These are phyloP conservation scores for Rutstroemia sp. DNA, from an alignment of 2,329 filamentous ascomycete species.

Conservation along the genomic window DNA sequence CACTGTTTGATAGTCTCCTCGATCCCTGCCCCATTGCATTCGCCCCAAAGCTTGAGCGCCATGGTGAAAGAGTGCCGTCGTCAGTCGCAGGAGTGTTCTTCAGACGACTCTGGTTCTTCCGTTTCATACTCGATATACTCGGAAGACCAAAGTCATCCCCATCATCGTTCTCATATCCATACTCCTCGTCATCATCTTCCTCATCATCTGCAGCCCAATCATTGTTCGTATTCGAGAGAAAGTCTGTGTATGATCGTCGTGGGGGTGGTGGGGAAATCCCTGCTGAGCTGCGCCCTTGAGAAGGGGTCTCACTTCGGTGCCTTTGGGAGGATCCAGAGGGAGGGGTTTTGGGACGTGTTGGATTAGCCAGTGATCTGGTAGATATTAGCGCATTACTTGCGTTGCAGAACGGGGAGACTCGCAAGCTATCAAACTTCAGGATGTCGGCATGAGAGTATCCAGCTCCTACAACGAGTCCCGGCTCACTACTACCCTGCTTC, in stretches of 20 bases:
- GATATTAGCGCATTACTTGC: background rate
- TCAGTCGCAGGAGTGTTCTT: slow-evolving; percentile 21
- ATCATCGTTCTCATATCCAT: slow-evolving; percentile 73
- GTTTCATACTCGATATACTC: slow-evolving; percentile 84
- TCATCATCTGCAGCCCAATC: slow-evolving; percentile 72
- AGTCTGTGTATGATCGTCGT: slow-evolving; percentile 69
- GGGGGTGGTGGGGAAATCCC: slow-evolving; percentile 51
- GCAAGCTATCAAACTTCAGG: slow-evolving; percentile 79
- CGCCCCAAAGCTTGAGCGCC: slow-evolving; percentile 33
- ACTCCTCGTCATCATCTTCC: slow-evolving; percentile 62
- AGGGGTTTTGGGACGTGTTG: slow-evolving; percentile 68
- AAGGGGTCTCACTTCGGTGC: slow-evolving; percentile 48
- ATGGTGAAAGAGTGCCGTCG: slow-evolving; percentile 23
- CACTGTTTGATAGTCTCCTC: slow-evolving; percentile 73
- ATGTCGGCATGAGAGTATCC: slow-evolving; percentile 96
- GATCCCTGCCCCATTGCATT: slow-evolving; percentile 31
- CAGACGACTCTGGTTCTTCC: slow-evolving; percentile 46
- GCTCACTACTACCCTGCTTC: slow-evolving; percentile 47
- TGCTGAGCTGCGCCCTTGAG: slow-evolving; percentile 43
- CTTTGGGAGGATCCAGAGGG: slow-evolving; percentile 52
- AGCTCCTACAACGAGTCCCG: slow-evolving; percentile 73
- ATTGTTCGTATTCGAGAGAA: slow-evolving; percentile 73
- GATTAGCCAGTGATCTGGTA: slow-evolving; percentile 45
- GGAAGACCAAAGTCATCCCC: slow-evolving; percentile 95
- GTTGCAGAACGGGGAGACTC: slow-evolving; percentile 29